phyloP scores from a whole-genome alignment of 805 yeast species.

The Starmerella tilneyi region DNA sequence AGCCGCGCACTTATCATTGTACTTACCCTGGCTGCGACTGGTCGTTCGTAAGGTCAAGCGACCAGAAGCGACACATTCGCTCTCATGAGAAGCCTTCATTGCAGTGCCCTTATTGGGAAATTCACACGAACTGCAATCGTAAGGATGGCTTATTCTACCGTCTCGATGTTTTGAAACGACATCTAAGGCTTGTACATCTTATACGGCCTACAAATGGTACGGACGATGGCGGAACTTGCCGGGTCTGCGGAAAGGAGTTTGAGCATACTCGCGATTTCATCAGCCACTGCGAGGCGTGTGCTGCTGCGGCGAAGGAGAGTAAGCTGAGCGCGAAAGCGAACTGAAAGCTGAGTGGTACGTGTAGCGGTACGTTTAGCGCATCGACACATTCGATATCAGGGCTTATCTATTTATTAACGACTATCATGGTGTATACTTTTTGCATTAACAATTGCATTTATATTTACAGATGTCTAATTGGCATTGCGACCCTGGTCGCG shows the following conservation, averaged over 20 bases:
- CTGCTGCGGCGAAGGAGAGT: slow-evolving; percentile 28
- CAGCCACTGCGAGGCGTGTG: slow-evolving; percentile 57
- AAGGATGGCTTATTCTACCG: slow-evolving; percentile 69
- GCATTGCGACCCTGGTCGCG: no score
- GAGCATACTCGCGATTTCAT: slow-evolving; percentile 46
- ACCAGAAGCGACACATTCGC: slow-evolving; percentile 54
- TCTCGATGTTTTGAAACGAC: slow-evolving; percentile 64
- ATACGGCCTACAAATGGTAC: slow-evolving; percentile 37
- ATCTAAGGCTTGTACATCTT: slow-evolving; percentile 58
- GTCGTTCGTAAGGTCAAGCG: slow-evolving; percentile 62
- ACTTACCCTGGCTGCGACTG: slow-evolving; percentile 44
- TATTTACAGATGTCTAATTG: no score
- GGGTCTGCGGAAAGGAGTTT: slow-evolving; percentile 52
- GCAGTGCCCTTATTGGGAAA: slow-evolving; percentile 64
- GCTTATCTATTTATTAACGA: background rate
- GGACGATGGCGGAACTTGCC: slow-evolving; percentile 54
- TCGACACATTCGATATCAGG: background rate
- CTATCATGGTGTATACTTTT: no score
- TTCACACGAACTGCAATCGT: slow-evolving; percentile 61
- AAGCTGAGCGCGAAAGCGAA: background rate
- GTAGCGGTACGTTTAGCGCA: background rate
- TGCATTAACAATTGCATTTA: no score
- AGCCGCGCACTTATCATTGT: slow-evolving; percentile 30
- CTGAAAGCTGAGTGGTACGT: background rate
- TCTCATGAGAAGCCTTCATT: slow-evolving; percentile 58